Base-by-base conservation (phyloP, 352 stramenopile species). In the Globisporangium nodosum region DNA sequence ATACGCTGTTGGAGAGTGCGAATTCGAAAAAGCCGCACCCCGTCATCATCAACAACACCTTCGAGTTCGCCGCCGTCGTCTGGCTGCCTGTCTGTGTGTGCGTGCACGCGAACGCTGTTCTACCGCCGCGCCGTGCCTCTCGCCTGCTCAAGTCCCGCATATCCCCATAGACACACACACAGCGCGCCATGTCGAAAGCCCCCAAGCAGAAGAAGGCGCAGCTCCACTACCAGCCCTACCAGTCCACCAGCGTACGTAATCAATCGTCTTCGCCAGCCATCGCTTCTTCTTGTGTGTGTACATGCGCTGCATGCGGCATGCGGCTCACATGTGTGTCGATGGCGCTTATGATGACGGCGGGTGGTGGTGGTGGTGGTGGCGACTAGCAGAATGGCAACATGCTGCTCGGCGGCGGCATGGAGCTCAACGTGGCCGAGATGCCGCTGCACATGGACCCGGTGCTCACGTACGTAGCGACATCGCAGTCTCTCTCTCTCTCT, bases 161-260 rank as follows among this genome's bases (percentile, higher is more conserved):
- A 43, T 18, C 37, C 16, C 20, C 5, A 50, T 46, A 58, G 16
- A 40, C 3, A 39, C 40, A 49, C 20, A 31, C 1, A 30, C 20
- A 52, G 31, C 35, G 12, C 37, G 31, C 47, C 58, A 92, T 92
- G 82, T 89, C 78, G 51, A 92, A 92, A 60, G 82, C 80, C 15
- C 82, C 82, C 37, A 92, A 92, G 65, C 65, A 75, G 49, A 87
- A 87, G 64, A 90, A 86, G 60, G 59, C 59, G 50, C 71, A 86
- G 65, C 70, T 87, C 42, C 82, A 90, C 57, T 92, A 90, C 69
- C 80, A 90, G 71, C 82, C 82, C 12, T 92, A 92, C 71, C 82
- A 92, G 70, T 64, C 73, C 18, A 27, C 70, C 21, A 33, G 12
- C 56, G 60, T 66, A 61, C 53, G 54, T 66, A 61, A 65, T 61